Percentiles rank a stretch among this genome's conserved stretches.
phyloP scores from a whole-genome alignment of 2,329 filamentous ascomycete species.

The Alternaria metachromatica region DNA sequence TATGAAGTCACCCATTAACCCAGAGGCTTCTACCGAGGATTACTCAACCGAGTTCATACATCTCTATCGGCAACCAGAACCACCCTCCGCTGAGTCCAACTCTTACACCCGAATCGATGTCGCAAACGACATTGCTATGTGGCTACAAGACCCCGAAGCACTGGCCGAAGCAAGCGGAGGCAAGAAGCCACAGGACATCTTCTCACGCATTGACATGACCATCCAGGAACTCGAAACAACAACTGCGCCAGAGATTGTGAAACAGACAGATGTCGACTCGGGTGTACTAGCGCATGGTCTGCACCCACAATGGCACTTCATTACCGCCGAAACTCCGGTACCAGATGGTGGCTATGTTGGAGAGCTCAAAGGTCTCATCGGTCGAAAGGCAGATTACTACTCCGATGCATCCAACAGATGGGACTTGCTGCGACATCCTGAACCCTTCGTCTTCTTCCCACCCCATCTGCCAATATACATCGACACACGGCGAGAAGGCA shows the following conservation, averaged over 20 bases:
- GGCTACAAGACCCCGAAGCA: slow-evolving; percentile 76
- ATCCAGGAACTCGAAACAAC: slow-evolving; percentile 61
- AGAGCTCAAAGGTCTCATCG: slow-evolving; percentile 71
- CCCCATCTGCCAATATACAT: slow-evolving; percentile 89
- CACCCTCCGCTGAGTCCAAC: slow-evolving; percentile 69
- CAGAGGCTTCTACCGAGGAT: slow-evolving; percentile 69
- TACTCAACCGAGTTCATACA: slow-evolving; percentile 79
- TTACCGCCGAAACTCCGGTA: slow-evolving; percentile 63
- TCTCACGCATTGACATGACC: slow-evolving; percentile 65
- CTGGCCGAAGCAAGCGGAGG: slow-evolving; percentile 73
- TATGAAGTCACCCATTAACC: slow-evolving; percentile 74
- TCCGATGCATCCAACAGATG: slow-evolving; percentile 56
- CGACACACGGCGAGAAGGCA: slow-evolving; percentile 88
- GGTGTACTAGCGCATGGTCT: slow-evolving; percentile 59
- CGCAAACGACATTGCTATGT: slow-evolving; percentile 75
- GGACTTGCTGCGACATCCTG: slow-evolving; percentile 56
- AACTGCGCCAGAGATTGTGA: slow-evolving; percentile 59
- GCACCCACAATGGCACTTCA: slow-evolving; percentile 73
- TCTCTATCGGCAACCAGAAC: slow-evolving; percentile 70
- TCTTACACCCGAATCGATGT: slow-evolving; percentile 78
- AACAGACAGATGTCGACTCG: slow-evolving; percentile 60
- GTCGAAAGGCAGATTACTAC: slow-evolving; percentile 56
- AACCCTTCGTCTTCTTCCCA: slow-evolving; percentile 70
- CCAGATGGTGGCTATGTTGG: slow-evolving; percentile 64
- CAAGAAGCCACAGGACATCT: slow-evolving; percentile 69